phyloP scores from a whole-genome alignment of 2,329 filamentous ascomycete species.

The Colletotrichum limetticola region DNA sequence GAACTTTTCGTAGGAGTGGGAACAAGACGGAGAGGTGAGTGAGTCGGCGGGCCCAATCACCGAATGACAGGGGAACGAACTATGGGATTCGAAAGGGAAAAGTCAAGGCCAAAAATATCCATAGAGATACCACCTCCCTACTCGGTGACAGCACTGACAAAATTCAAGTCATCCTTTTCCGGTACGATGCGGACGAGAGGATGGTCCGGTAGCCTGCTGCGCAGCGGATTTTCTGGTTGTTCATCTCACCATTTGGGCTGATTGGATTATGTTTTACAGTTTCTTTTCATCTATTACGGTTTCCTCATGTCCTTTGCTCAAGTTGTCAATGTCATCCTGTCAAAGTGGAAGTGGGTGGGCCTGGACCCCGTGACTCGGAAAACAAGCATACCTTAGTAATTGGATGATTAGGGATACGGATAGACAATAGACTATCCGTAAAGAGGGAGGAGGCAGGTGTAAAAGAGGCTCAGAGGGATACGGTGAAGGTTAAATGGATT shows the following conservation, averaged over 20 bases:
- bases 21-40: not conserved
- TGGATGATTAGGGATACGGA: not conserved
- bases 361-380: slow-evolving; percentile 4
- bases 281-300: slow-evolving; percentile 31
- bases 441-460: not conserved
- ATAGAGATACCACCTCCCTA: slow-evolving; percentile 20
- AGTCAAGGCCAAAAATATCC: slow-evolving; percentile 14
- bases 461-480: not conserved
- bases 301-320: slow-evolving; percentile 8
- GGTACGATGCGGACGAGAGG: not conserved
- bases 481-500: slow-evolving; percentile 7
- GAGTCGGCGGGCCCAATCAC: slow-evolving; percentile 1
- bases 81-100: not conserved
- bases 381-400: not conserved
- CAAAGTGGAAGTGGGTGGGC: slow-evolving; percentile 10
- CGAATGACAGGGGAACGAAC: not conserved
- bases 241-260: not conserved
- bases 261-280: slow-evolving; percentile 19
- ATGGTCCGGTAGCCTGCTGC: not conserved
- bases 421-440: no score
- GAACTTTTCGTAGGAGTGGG: slow-evolving; percentile 6
- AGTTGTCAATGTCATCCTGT: not conserved
- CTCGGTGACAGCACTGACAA: not conserved
- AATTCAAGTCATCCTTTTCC: not conserved
- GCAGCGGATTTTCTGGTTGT: not conserved